These are phyloP conservation scores for Acanthamoeba polyphaga DNA, from an alignment of 208 protist genomes.

Conservation along the genomic window DNA sequence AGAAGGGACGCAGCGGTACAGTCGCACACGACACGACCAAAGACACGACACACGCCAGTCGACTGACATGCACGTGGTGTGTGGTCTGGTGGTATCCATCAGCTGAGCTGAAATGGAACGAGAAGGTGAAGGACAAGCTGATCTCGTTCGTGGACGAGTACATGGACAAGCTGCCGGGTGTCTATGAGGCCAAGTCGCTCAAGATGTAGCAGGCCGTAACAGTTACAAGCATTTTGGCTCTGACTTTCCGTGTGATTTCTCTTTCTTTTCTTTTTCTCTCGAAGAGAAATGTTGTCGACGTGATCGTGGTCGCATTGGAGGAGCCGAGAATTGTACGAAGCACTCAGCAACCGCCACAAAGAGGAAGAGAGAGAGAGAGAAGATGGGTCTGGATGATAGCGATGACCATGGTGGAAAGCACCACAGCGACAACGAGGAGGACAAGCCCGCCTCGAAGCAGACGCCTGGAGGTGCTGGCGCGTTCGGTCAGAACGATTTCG, in stretches of 20 bases:
- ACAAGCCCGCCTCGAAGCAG: neutral
- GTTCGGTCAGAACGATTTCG: neutral
- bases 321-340: too few relatives aligned
- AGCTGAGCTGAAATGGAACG: constrained; percentile 62
- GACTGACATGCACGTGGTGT: neutral
- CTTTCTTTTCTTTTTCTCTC: too few relatives aligned
- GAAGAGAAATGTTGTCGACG: too few relatives aligned
- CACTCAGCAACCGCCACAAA: too few relatives aligned
- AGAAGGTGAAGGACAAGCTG: constrained; percentile 61
- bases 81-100: neutral
- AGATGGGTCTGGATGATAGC: constrained; percentile 14
- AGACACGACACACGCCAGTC: too few relatives aligned
- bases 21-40: neutral
- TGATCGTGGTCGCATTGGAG: too few relatives aligned
- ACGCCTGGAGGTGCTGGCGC: neutral
- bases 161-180: constrained; percentile 48
- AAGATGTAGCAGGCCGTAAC: too few relatives aligned
- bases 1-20: constrained; percentile 34
- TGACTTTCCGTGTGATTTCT: too few relatives aligned
- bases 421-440: neutral
- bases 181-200: constrained; percentile 43
- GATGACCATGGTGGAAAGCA: neutral
- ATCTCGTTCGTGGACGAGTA: constrained; percentile 49
- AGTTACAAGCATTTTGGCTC: too few relatives aligned
- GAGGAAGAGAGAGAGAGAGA: neutral